Percentiles rank a stretch among this genome's conserved stretches.
Evolutionary conservation across 2,329 filamentous ascomycete species (phyloP).

Genomic region (Cladosporium halotolerans): DNA sequence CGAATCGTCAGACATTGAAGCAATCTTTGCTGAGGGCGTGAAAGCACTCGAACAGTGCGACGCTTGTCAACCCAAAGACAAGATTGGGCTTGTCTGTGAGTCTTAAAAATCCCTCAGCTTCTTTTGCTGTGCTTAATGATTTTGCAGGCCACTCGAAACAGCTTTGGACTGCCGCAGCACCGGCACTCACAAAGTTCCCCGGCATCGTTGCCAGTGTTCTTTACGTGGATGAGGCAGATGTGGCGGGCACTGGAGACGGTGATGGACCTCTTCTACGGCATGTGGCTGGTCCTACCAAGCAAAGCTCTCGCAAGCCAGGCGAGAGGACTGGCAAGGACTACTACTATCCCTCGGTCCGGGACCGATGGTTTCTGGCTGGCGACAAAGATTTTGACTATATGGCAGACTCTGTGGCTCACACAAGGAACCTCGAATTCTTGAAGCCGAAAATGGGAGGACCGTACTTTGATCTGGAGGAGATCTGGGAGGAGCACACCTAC

Average conservation of each 20-base stretch:
- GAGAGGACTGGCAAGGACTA: conserved; percentile 26
- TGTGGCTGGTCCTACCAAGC: conserved; percentile 17
- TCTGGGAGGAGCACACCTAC: conserved; percentile 73
- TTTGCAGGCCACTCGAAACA: background rate
- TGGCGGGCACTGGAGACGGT: conserved; percentile 15
- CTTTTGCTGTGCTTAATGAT: conserved; percentile 9
- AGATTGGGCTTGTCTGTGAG: conserved; percentile 34
- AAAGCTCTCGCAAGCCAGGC: conserved; percentile 2
- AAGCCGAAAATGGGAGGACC: conserved; percentile 59
- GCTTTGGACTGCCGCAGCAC: background rate
- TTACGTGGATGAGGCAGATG: conserved; percentile 23
- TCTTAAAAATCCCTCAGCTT: background rate
- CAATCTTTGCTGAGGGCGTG: conserved; percentile 13
- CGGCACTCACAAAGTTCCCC: conserved; percentile 13
- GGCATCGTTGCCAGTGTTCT: conserved; percentile 29
- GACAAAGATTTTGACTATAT: conserved; percentile 44
- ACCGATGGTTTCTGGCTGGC: conserved; percentile 33
- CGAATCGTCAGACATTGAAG: background rate
- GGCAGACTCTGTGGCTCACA: conserved; percentile 58
- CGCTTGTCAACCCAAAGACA: conserved; percentile 34
- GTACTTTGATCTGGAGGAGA: conserved; percentile 65
- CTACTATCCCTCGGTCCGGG: conserved; percentile 41
- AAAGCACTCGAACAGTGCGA: conserved; percentile 21
- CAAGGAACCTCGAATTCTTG: conserved; percentile 58
- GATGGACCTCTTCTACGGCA: conserved; percentile 23